phyloP scores from a whole-genome alignment of 2,329 filamentous ascomycete genomes.

The Hysterium pulicare region DNA sequence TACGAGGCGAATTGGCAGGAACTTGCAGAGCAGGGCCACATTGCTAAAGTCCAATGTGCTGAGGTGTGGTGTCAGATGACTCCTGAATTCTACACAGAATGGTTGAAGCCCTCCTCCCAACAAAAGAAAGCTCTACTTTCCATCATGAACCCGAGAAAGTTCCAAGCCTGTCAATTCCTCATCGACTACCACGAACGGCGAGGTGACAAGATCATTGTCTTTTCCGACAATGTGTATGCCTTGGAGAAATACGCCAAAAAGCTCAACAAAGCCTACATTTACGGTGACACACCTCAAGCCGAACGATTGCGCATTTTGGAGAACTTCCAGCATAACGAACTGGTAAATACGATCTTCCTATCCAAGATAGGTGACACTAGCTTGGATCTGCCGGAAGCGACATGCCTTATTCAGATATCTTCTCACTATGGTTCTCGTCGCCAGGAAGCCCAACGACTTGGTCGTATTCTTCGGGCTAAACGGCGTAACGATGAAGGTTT shows the following conservation, averaged over 20 bases:
- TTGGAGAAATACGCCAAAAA: conserved; percentile 81
- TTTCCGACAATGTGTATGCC: conserved; percentile 95
- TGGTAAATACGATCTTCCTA: conserved; percentile 88
- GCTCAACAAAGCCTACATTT: conserved; percentile 84
- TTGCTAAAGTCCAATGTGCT: conserved; percentile 94
- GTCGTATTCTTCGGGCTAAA: conserved; percentile 91
- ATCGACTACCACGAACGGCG: conserved; percentile 95
- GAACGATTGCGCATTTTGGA: conserved; percentile 86
- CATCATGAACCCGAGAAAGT: conserved; percentile 97
- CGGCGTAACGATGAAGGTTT: conserved; percentile 96
- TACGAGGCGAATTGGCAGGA: conserved; percentile 99
- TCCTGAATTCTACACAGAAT: conserved; percentile 95
- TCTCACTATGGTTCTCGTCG: conserved; percentile 95
- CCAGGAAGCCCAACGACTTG: conserved; percentile 91
- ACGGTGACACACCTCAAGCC: conserved; percentile 78
- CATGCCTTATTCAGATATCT: conserved; percentile 94
- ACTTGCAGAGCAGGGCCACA: conserved; percentile 91
- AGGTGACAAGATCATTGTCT: conserved; percentile 97
- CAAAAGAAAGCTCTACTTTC: conserved; percentile 70
- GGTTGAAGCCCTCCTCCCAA: conserved; percentile 64
- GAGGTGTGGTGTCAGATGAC: conserved; percentile 99
- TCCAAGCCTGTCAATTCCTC: conserved; percentile 95
- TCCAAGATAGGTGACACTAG: conserved; percentile 98
- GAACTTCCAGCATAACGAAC: conserved; percentile 90
- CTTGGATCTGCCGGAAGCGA: conserved; percentile 94